Evolutionary conservation across 495 filamentous ascomycete genomes (phyloP).

Genomic region (Podospora pseudoanserina): DNA sequence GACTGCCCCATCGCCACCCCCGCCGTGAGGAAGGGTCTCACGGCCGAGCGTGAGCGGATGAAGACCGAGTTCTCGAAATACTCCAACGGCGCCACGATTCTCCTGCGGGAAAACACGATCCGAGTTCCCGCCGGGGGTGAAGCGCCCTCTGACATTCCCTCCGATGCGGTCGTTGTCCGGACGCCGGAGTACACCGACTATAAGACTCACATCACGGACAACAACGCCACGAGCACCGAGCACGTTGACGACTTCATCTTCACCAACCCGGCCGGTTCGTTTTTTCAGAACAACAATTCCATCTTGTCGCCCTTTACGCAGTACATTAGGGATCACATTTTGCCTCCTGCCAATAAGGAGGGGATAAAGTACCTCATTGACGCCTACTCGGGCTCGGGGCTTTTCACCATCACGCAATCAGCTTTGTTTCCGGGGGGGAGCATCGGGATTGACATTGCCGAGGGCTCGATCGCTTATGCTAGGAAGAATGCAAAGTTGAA

Average conservation of each 20-base stretch:
- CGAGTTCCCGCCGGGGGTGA: conserved; percentile 53
- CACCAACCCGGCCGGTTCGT: conserved; percentile 82
- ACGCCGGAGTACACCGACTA: conserved; percentile 56
- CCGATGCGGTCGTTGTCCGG: not conserved
- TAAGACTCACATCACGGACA: conserved; percentile 83
- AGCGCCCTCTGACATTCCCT: conserved; percentile 14
- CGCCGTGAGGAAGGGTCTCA: conserved; percentile 71
- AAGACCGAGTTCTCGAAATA: conserved; percentile 65
- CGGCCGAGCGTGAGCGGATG: conserved; percentile 67
- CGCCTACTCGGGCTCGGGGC: conserved; percentile 93
- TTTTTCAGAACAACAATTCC: conserved; percentile 99
- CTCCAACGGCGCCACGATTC: conserved; percentile 76
- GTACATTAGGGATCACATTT: conserved; percentile 81
- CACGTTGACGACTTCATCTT: conserved; percentile 84
- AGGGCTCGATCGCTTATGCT: conserved; percentile 69
- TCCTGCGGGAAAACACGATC: conserved; percentile 80
- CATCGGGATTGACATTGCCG: conserved; percentile 54
- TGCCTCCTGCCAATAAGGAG: conserved; percentile 42
- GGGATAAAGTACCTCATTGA: conserved; percentile 82
- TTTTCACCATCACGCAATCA: conserved; percentile 94
- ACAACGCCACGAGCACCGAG: conserved; percentile 74
- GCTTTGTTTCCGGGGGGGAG: conserved; percentile 59
- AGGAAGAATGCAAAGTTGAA: conserved; percentile 74
- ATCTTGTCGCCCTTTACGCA: conserved; percentile 87
- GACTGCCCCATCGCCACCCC: conserved; percentile 95